Conservation (phyloP, 2,329 filamentous ascomycete genomes). For the Cladophialophora chaetospira region DNA sequence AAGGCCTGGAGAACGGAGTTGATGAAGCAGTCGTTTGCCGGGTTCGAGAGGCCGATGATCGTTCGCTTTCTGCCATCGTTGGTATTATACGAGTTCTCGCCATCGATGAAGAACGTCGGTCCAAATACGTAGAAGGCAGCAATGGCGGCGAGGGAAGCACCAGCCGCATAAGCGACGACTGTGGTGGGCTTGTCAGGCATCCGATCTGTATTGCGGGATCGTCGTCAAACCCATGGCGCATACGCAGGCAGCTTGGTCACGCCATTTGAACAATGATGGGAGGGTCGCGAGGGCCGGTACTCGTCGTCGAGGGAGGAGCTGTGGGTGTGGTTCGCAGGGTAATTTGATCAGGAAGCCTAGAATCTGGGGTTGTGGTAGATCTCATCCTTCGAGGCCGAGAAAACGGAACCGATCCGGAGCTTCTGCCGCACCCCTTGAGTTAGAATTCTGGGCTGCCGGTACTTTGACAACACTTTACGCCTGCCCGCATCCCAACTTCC, state of each 20-base stretch:
- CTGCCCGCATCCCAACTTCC: too few relatives aligned
- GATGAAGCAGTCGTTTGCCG: conserved; percentile 95
- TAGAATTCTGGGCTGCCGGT: too few relatives aligned
- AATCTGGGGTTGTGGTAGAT: conserved; percentile 20
- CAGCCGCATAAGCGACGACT: conserved; percentile 89
- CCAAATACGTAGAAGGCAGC: conserved; percentile 96
- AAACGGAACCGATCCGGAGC: too few relatives aligned
- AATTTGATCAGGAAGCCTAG: conserved; percentile 1
- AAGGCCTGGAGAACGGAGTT: conserved; percentile 94
- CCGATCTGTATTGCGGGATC: conserved; percentile 6
- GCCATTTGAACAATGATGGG: conserved; percentile 9
- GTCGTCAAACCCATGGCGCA: conserved; percentile 22
- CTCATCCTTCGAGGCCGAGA: too few relatives aligned
- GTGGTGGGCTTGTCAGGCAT: conserved; percentile 84
- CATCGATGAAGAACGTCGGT: conserved; percentile 94
- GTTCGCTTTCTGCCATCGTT: conserved; percentile 71
- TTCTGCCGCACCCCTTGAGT: too few relatives aligned
- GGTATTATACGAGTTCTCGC: conserved; percentile 63
- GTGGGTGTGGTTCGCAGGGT: neutral
- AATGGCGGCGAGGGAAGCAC: conserved; percentile 90
- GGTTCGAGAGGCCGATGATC: conserved; percentile 84
- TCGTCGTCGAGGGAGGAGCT: neutral
- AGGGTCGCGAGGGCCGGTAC: neutral
- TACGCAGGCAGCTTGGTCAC: conserved; percentile 5
- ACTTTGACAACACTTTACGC: too few relatives aligned